These are phyloP conservation scores for Mycena filopes DNA, from an alignment of 768 basidiomycete species.

Conservation along the genomic window DNA sequence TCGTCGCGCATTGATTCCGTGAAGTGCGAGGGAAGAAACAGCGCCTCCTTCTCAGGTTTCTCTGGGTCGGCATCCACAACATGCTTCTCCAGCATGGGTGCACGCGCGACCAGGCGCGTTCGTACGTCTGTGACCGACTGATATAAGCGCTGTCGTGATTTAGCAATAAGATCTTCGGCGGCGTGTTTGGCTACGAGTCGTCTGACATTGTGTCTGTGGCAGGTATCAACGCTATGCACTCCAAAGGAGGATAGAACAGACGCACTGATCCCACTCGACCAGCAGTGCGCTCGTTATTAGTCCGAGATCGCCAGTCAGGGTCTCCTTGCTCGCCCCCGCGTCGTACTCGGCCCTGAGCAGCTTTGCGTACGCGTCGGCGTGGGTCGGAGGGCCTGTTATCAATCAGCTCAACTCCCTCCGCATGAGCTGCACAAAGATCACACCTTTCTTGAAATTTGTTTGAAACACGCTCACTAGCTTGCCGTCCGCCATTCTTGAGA, in stretches of 20 bases:
- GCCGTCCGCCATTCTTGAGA: neutral
- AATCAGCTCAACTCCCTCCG: neutral
- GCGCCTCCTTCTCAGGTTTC: neutral
- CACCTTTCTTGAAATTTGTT: neutral
- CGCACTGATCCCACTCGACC: slow-evolving; percentile 2
- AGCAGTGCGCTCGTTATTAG: neutral
- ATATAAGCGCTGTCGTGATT: neutral
- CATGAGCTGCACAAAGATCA: neutral
- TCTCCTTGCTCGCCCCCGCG: neutral
- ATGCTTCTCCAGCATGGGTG: neutral
- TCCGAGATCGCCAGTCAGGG: neutral
- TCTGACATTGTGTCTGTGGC: too few relatives aligned
- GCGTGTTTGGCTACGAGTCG: too few relatives aligned
- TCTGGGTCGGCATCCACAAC: neutral
- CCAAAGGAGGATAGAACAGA: too few relatives aligned
- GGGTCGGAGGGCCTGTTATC: slow-evolving; percentile 4
- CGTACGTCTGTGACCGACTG: neutral
- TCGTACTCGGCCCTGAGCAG: neutral
- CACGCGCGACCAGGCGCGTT: neutral
- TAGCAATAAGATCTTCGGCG: neutral
- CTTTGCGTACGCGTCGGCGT: slow-evolving; percentile 1
- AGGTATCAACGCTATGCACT: neutral
- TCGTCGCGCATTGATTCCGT: neutral
- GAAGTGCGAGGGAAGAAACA: neutral
- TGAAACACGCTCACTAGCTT: neutral